Conservation (phyloP, 352 stramenopile species). For the Plasmopara viticola region DNA sequence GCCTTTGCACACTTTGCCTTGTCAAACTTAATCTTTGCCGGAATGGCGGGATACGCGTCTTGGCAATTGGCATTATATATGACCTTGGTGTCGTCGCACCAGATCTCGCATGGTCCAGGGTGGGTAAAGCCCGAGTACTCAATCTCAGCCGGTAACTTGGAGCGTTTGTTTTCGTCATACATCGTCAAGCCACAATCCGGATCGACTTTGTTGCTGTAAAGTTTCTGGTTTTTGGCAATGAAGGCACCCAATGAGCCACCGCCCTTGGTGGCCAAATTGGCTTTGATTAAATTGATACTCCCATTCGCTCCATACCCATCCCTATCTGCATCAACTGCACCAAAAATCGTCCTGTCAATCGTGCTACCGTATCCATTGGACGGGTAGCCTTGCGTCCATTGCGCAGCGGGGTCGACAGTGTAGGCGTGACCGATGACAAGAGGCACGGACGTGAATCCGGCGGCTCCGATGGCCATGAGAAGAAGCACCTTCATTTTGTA, state of each 20-base stretch:
- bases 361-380: conserved; percentile 47
- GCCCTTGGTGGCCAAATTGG: conserved; percentile 28
- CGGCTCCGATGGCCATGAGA: conserved; percentile 22
- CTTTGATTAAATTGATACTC: conserved; percentile 33
- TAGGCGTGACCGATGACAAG: conserved; percentile 27
- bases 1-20: conserved; percentile 34
- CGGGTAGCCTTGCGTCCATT: conserved; percentile 35
- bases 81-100: conserved; percentile 51
- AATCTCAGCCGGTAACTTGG: conserved; percentile 34
- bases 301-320: conserved; percentile 21
- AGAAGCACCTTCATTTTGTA: conserved; percentile 23
- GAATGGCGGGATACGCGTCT: conserved; percentile 28
- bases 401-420: conserved; percentile 36
- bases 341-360: conserved; percentile 33
- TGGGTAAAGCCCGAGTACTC: conserved; percentile 53
- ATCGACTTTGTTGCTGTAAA: conserved; percentile 31
- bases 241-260: conserved; percentile 35
- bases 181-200: conserved; percentile 35
- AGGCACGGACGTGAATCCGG: conserved; percentile 13
- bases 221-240: conserved; percentile 42
- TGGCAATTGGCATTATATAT: conserved; percentile 45
- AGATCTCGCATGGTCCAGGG: conserved; percentile 50
- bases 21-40: conserved; percentile 37
- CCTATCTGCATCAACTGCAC: conserved; percentile 28
- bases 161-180: conserved; percentile 30